Base-by-base conservation (phyloP, 257 asterid genomes). In the Datura wrightii region DNA sequence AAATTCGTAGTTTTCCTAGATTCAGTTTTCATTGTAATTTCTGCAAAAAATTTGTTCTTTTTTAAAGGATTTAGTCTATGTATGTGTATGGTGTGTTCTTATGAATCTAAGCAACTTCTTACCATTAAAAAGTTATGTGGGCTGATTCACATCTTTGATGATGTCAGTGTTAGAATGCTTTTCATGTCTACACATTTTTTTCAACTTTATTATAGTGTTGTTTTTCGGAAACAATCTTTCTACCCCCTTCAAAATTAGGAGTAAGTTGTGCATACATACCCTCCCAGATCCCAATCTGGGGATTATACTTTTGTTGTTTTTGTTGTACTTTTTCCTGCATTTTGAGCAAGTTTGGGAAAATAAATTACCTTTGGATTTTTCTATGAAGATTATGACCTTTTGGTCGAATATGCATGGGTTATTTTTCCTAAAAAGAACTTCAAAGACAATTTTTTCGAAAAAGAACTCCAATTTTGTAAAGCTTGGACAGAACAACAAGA, bases 1-100 rank as follows among this genome's bases (percentile, higher is more conserved):
- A 96, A 98, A 98, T 96, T 85, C 52, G 18, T 13, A 63, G 74
- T 90, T 84, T 60, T 11, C 65, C 10, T 5, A 24, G 59, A 46
- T 74, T 48, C 13, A 48, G 60, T 74, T 48, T 74, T 74, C 14
- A 7, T 74, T 7, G 44, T 74, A 24, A 52, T 74, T 48, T 48
- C 13, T 24, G 24, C 13, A 1, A 3, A 24, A 24, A 24, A 24
- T 24, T 24, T 24, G 31, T 24, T 24, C 31, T 24, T 24, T 24
- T 24, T 24, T 24, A 24, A 0, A 24, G 31, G 31, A 24, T 24
- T 24, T 24, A 24, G 31, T 24, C 31, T 24, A 24, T 24, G 31
- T 24, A 24, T 24, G 31, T 24, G 31, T 24, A 24, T 1, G 0
- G 1, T 24, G 31, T 24, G 31, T 24, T 24, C 31, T 42, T 31